A percentile compares a stretch with the other conserved stretches of the same genome.
Evolutionary conservation across 225 moss, liverwort and hornwort species (phyloP).

Genomic region (Physcomitrellopsis africana): DNA sequence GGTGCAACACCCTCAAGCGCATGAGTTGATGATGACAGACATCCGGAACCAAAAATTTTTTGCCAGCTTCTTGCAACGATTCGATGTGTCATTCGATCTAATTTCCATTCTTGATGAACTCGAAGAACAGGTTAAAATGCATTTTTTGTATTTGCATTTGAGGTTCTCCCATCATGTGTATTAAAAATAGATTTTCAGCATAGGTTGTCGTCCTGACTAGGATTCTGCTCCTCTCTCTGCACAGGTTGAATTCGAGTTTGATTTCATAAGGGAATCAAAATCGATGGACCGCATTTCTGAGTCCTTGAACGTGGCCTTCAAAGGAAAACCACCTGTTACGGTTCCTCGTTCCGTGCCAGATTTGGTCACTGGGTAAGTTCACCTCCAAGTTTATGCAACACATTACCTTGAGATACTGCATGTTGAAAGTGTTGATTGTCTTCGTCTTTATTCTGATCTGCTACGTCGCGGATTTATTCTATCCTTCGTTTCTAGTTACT

Average conservation of each 20-base stretch:
- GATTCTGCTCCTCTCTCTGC: slow-evolving; percentile 26
- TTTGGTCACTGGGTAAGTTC: slow-evolving; percentile 78
- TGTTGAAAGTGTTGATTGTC: neutral
- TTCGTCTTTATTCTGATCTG: neutral
- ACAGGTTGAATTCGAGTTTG: slow-evolving; percentile 92
- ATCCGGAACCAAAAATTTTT: slow-evolving; percentile 93
- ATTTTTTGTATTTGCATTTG: neutral
- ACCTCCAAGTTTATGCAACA: slow-evolving; percentile 2
- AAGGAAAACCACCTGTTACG: slow-evolving; percentile 64
- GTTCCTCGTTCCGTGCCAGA: slow-evolving; percentile 78
- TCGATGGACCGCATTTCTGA: slow-evolving; percentile 90
- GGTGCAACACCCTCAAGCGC: slow-evolving; percentile 98
- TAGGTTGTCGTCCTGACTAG: neutral
- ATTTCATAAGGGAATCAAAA: slow-evolving; percentile 80
- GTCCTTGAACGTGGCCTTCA: slow-evolving; percentile 53
- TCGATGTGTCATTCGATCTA: slow-evolving; percentile 82
- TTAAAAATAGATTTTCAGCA: neutral
- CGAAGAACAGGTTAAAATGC: slow-evolving; percentile 68
- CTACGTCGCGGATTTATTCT: neutral
- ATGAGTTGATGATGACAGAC: slow-evolving; percentile 99
- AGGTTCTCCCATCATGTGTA: slow-evolving; percentile 9
- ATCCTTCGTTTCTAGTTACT: slow-evolving; percentile 2
- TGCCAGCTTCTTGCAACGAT: slow-evolving; percentile 73
- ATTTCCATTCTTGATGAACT: slow-evolving; percentile 84
- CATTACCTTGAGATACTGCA: neutral